Percentiles rank a stretch among this genome's conserved stretches.
Conservation (phyloP, 495 filamentous ascomycete genomes). For the Penicillium crystallinum region DNA sequence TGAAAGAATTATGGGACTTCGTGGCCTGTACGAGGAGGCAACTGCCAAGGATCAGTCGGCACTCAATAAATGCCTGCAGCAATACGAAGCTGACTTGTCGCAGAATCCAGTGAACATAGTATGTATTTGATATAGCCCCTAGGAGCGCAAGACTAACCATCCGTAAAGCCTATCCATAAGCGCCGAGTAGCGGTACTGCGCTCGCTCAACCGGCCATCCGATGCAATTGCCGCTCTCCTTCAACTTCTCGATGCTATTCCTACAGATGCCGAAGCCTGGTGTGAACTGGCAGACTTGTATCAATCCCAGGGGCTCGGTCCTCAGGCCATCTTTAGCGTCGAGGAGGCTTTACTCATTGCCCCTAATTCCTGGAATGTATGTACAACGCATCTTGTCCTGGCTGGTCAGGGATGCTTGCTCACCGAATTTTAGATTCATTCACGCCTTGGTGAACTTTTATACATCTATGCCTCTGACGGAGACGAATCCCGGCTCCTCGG, state of each 20-base stretch:
- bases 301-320: conserved; percentile 65
- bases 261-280: conserved; percentile 91
- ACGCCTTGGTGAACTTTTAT: conserved; percentile 75
- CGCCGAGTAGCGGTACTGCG: conserved; percentile 75
- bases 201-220: conserved; percentile 59
- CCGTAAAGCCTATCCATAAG: conserved; percentile 71
- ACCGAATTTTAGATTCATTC: conserved; percentile 65
- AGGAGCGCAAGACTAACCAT: not conserved
- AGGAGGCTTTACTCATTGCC: conserved; percentile 82
- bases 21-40: conserved; percentile 82
- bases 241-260: conserved; percentile 75
- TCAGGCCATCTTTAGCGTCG: conserved; percentile 83
- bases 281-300: conserved; percentile 85
- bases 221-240: conserved; percentile 69
- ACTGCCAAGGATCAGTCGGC: conserved; percentile 57
- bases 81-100: conserved; percentile 70
- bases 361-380: conserved; percentile 94
- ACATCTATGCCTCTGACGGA: conserved; percentile 54
- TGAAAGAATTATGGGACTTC: conserved; percentile 75
- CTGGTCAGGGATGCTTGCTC: not conserved
- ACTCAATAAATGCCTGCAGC: conserved; percentile 61
- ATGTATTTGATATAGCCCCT: conserved; percentile 22
- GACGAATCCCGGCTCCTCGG: conserved; percentile 48
- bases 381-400: not conserved
- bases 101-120: conserved; percentile 80